These are phyloP conservation scores for Tillandsia leiboldiana DNA, from an alignment of 176 grass and related monocot species.

Conservation along the genomic window DNA sequence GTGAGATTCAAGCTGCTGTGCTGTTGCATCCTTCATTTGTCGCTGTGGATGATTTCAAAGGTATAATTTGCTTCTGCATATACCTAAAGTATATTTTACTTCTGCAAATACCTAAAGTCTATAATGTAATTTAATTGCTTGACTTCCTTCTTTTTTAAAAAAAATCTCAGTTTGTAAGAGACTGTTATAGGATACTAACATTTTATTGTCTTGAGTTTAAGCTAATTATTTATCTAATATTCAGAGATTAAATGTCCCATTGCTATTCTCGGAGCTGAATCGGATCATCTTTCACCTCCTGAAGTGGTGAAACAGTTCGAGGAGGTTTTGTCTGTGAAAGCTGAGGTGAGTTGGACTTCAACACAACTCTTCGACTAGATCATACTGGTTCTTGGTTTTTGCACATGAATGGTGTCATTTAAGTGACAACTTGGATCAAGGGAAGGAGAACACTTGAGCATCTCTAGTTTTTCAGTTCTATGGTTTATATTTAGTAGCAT, in stretches of 20 bases:
- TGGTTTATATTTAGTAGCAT: too few relatives aligned
- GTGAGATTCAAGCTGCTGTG: conserved; percentile 29
- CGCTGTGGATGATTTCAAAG: conserved; percentile 32
- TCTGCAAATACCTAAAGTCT: not conserved
- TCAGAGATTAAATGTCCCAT: conserved; percentile 38
- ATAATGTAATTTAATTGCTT: not conserved
- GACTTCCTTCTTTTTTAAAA: not conserved
- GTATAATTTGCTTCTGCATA: conserved; percentile 5
- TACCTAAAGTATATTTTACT: not conserved
- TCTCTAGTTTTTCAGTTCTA: not conserved
- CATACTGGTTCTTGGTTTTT: not conserved
- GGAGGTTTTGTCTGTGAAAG: conserved; percentile 22
- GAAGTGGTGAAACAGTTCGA: conserved; percentile 35
- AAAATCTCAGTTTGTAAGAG: not conserved
- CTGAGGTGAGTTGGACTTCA: conserved; percentile 19
- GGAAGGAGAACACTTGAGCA: not conserved
- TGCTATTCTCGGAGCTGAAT: conserved; percentile 37
- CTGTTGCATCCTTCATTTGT: conserved; percentile 23
- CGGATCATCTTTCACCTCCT: conserved; percentile 19
- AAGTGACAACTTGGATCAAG: not conserved
- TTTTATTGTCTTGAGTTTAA: not conserved
- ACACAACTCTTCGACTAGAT: conserved; percentile 1
- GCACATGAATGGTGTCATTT: not conserved
- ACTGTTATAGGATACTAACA: not conserved
- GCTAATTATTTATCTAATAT: not conserved